A percentile compares a stretch with the other conserved stretches of the same genome.
phyloP scores from a whole-genome alignment of 148 eudicot species.

The Rheum nobile region DNA sequence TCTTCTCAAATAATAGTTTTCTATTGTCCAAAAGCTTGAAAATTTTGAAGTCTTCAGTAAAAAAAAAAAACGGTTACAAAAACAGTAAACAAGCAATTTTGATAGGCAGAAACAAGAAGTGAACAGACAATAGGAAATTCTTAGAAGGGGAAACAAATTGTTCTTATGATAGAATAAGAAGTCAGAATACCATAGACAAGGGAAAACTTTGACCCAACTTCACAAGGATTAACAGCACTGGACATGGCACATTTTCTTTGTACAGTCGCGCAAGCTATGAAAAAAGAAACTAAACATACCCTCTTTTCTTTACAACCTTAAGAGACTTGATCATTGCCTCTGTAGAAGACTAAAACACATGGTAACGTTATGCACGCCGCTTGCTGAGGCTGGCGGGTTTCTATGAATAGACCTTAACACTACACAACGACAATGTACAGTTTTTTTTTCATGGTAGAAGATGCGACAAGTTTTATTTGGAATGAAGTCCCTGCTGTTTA shows the following conservation, averaged over 20 bases:
- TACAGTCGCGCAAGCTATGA: not conserved
- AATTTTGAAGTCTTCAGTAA: not conserved
- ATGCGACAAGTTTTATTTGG: not conserved
- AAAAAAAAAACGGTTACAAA: not conserved
- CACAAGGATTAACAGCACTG: not conserved
- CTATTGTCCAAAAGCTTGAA: not conserved
- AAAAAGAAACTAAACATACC: not conserved
- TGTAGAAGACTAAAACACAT: not conserved
- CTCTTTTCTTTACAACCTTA: not conserved
- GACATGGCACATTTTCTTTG: not conserved
- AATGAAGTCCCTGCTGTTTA: conserved; percentile 1
- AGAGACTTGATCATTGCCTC: not conserved
- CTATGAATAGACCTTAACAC: not conserved
- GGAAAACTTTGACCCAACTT: not conserved
- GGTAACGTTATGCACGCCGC: not conserved
- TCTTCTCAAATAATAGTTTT: not conserved
- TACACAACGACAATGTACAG: not conserved
- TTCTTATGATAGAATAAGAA: not conserved
- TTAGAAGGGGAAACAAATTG: not conserved
- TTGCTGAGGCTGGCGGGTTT: not conserved
- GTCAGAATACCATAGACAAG: not conserved
- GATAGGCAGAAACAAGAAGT: not conserved
- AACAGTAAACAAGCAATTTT: not conserved
- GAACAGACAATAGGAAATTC: not conserved
- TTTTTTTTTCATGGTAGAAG: not conserved